These are phyloP conservation scores for Fraxinus xanthoxyloides DNA, from an alignment of 305 asterid species.

Conservation along the genomic window DNA sequence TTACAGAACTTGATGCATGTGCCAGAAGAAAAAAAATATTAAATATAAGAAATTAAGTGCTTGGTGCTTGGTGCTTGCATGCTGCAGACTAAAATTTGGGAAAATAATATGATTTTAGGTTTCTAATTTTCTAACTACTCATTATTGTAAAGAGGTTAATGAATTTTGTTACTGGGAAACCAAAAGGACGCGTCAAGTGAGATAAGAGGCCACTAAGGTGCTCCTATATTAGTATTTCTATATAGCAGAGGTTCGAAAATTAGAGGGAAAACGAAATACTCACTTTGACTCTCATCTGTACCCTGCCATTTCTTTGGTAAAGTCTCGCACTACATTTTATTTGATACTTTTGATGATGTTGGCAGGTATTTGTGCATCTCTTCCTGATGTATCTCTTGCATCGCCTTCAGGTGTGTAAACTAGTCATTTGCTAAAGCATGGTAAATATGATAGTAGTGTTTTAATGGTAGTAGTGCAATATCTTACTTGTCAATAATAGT, in stretches of 20 bases:
- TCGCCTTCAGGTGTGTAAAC: constrained; percentile 82
- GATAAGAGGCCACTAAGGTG: not conserved
- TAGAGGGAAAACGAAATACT: too few species aligned
- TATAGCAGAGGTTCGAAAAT: not conserved
- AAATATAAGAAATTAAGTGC: not conserved
- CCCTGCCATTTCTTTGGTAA: too few species aligned
- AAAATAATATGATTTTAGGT: not conserved
- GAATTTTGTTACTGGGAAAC: not conserved
- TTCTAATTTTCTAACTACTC: not conserved
- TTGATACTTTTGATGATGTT: constrained; percentile 16
- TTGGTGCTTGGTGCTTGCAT: not conserved
- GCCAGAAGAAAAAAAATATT: not conserved
- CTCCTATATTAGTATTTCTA: not conserved
- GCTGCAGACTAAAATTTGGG: not conserved
- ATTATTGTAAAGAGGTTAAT: not conserved
- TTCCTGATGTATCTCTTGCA: constrained; percentile 99
- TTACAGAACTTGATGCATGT: not conserved
- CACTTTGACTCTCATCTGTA: too few species aligned
- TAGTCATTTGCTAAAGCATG: constrained; percentile 20
- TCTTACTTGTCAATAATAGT: not conserved
- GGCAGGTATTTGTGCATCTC: constrained; percentile 97
- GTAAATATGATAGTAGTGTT: not conserved
- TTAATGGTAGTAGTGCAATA: not conserved
- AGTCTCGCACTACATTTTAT: too few species aligned
- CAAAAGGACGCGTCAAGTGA: not conserved